phyloP scores from a whole-genome alignment of 805 yeast genomes.

The Cyberlindnera subsufficiens region DNA sequence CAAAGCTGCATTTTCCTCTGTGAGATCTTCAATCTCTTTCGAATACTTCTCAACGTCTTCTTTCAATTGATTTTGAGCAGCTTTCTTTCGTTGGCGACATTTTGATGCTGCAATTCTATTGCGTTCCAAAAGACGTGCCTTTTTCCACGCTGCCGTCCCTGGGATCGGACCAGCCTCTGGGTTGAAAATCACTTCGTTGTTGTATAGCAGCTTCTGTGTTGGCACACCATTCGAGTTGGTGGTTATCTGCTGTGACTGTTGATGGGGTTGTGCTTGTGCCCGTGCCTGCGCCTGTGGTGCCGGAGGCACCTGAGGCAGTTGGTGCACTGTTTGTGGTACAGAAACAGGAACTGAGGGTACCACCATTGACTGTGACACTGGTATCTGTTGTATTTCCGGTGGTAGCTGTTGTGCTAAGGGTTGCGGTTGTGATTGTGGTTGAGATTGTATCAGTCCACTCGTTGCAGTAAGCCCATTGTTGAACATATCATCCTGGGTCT shows the following conservation, averaged over 20 bases:
- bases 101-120: slow-evolving; percentile 65
- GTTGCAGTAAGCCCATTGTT: too few relatives aligned
- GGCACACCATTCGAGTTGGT: slow-evolving; percentile 26
- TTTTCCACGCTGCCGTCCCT: slow-evolving; percentile 67
- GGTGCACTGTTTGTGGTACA: neutral
- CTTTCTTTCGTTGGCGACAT: slow-evolving; percentile 62
- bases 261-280: slow-evolving; percentile 3
- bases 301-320: neutral
- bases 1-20: slow-evolving; percentile 24
- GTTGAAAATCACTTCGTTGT: slow-evolving; percentile 43
- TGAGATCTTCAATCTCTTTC: slow-evolving; percentile 35
- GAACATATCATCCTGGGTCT: neutral
- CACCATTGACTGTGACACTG: too few relatives aligned
- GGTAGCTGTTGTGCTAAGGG: too few relatives aligned
- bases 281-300: slow-evolving; percentile 5
- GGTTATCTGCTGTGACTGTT: slow-evolving; percentile 1
- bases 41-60: slow-evolving; percentile 48
- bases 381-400: too few relatives aligned
- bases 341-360: slow-evolving; percentile 1
- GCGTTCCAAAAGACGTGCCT: slow-evolving; percentile 53
- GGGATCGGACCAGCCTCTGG: slow-evolving; percentile 53
- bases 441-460: neutral
- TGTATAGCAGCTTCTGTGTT: slow-evolving; percentile 40
- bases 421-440: slow-evolving; percentile 4
- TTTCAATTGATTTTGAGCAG: slow-evolving; percentile 62